Base-by-base conservation (phyloP, 2,329 filamentous ascomycete genomes). In the Fusarium transvaalense region DNA sequence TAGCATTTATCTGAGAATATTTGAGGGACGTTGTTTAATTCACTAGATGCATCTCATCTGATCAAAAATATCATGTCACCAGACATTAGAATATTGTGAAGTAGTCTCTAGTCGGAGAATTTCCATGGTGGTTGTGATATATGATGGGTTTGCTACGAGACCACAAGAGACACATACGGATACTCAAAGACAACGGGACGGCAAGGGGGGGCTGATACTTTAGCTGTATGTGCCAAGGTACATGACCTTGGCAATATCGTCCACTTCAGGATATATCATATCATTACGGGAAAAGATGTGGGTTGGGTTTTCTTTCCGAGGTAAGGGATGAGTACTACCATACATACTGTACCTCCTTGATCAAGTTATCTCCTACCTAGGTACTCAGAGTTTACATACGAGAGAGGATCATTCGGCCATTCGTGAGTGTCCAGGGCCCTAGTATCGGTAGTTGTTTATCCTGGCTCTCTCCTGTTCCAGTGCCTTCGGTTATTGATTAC, bases 321-420 rank as follows among this genome's bases (percentile, higher is more conserved):
- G 47, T 27, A 50, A 39, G 23, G 34, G 23, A 37, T 38, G 23
- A 25, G 21, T 50, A 29, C 34, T 14, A 45, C 41, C n/a, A n/a
- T n/a, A n/a, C 23, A 27, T 23, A 35, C 29, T n/a, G 31, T 35
- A 21, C n/a, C 13, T 46, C n/a, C 34, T 31, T 45, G 27, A 27
- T 31, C 21, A 50, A 25, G 23, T 61, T 37, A 27, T 37, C 41
- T 47, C 57, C n/a, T 37, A 23, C 17, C 5, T 6, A 25, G 6
- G 25, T 37, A 23, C 17, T 7, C 7, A 25, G 6, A 34, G 31
- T 50, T 35, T 42, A 41, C 34, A 29, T 42, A 41, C 34, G 35
- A 38, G 19, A 29, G n/a, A 38, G 23, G 47, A 37, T 58, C 66
- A 70, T 59, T 47, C 58, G 56, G 53, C 29, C 29, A 32, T 32